Conservation (phyloP, 2,329 filamentous ascomycete species). For the Pyrenophora teres region DNA sequence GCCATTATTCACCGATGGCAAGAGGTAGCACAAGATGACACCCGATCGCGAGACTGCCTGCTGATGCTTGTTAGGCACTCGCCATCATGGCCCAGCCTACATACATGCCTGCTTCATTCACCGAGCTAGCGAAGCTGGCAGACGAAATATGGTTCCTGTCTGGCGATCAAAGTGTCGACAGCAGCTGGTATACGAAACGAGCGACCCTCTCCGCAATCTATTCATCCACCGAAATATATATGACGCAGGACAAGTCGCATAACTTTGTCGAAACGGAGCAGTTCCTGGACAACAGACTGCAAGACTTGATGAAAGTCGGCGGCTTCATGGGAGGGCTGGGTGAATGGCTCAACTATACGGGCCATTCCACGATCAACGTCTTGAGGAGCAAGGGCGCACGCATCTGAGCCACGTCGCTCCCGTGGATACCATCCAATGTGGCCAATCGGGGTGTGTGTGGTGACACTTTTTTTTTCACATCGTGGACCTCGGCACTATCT, state of each 20-base stretch:
- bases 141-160: conserved; percentile 92
- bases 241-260: conserved; percentile 82
- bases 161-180: conserved; percentile 80
- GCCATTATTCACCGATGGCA: conserved; percentile 80
- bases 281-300: conserved; percentile 77
- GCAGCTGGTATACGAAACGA: conserved; percentile 83
- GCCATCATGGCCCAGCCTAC: conserved; percentile 86
- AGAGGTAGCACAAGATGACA: conserved; percentile 66
- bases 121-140: conserved; percentile 78
- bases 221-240: conserved; percentile 80
- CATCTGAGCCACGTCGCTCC: conserved; percentile 59
- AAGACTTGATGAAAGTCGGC: conserved; percentile 69
- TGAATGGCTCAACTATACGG: conserved; percentile 83
- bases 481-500: not conserved
- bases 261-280: conserved; percentile 77
- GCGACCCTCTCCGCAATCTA: conserved; percentile 68
- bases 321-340: conserved; percentile 66
- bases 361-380: conserved; percentile 76
- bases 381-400: conserved; percentile 85
- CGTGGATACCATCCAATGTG: not conserved
- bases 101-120: conserved; percentile 74
- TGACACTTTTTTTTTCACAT: not conserved
- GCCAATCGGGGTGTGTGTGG: not conserved
- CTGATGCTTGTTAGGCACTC: conserved; percentile 65
- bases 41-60: not conserved